A percentile compares a stretch with the other conserved stretches of the same genome.
Conservation (phyloP, 441 rosid genomes). For the Sinapis alba region DNA sequence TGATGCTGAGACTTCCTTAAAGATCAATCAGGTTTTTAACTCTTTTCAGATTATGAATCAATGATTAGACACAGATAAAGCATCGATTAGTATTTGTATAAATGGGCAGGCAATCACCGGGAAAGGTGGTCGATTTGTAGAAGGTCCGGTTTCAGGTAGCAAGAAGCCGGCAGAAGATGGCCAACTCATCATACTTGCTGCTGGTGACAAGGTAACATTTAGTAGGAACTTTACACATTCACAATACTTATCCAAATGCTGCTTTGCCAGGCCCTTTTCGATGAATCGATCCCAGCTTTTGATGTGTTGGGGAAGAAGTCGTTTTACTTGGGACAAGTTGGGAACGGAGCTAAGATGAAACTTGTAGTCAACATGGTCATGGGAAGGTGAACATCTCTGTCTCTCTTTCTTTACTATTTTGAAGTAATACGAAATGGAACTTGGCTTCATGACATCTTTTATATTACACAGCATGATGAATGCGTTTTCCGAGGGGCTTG, state of each 20-base stretch:
- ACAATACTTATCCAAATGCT: not conserved
- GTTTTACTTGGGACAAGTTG: slow-evolving; percentile 82
- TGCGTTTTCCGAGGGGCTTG: slow-evolving; percentile 90
- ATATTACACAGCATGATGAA: slow-evolving; percentile 74
- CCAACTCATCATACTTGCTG: slow-evolving; percentile 87
- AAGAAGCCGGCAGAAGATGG: slow-evolving; percentile 98
- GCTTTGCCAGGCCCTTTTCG: slow-evolving; percentile 58
- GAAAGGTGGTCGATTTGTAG: slow-evolving; percentile 82
- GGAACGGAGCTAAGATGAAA: slow-evolving; percentile 96
- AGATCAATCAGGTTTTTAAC: slow-evolving; percentile 64
- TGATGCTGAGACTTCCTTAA: slow-evolving; percentile 84
- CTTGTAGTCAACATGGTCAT: slow-evolving; percentile 95
- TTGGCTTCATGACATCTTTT: not conserved
- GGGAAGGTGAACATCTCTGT: slow-evolving; percentile 67
- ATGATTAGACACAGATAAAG: not conserved
- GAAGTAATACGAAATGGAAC: not conserved
- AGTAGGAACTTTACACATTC: not conserved
- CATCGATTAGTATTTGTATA: slow-evolving; percentile 10
- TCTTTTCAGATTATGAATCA: not conserved
- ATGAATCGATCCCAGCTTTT: slow-evolving; percentile 79
- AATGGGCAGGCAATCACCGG: slow-evolving; percentile 69
- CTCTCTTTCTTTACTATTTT: not conserved
- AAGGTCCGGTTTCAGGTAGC: slow-evolving; percentile 97
- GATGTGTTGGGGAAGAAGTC: slow-evolving; percentile 85
- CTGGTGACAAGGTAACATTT: slow-evolving; percentile 81